These are phyloP conservation scores for Fagus crenata DNA, from an alignment of 306 rosid species.

Conservation along the genomic window DNA sequence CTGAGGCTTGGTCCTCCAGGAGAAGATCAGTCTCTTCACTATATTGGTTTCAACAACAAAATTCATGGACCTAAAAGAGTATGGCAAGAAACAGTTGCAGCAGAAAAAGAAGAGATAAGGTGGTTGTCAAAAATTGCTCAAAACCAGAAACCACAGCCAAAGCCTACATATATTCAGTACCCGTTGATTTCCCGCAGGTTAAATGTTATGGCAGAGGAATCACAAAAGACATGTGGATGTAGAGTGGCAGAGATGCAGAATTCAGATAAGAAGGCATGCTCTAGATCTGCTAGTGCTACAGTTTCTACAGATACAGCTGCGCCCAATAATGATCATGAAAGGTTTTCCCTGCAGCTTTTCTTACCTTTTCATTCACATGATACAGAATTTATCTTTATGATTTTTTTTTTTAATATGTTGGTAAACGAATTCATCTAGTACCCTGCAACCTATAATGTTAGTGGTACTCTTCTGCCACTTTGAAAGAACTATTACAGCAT, in stretches of 20 bases:
- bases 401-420: no score
- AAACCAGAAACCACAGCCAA: conserved; percentile 27
- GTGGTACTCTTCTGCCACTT: no score
- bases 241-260: conserved; percentile 55
- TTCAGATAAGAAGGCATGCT: conserved; percentile 48
- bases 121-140: conserved; percentile 20
- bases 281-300: conserved; percentile 13
- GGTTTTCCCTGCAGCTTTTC: conserved; percentile 42
- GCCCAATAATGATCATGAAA: conserved; percentile 81
- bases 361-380: background rate
- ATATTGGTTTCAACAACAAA: conserved; percentile 9
- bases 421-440: no score
- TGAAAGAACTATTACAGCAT: no score
- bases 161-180: conserved; percentile 50
- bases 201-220: conserved; percentile 43
- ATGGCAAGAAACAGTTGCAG: background rate
- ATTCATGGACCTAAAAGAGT: conserved; percentile 31
- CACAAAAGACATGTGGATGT: conserved; percentile 46
- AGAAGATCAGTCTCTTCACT: conserved; percentile 54
- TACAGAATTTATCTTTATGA: no score
- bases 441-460: no score
- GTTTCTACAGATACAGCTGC: conserved; percentile 56
- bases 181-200: conserved; percentile 34
- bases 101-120: conserved; percentile 15
- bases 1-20: conserved; percentile 94